phyloP scores from a whole-genome alignment of 2,329 filamentous ascomycete species.

The Botrytis tulipae region DNA sequence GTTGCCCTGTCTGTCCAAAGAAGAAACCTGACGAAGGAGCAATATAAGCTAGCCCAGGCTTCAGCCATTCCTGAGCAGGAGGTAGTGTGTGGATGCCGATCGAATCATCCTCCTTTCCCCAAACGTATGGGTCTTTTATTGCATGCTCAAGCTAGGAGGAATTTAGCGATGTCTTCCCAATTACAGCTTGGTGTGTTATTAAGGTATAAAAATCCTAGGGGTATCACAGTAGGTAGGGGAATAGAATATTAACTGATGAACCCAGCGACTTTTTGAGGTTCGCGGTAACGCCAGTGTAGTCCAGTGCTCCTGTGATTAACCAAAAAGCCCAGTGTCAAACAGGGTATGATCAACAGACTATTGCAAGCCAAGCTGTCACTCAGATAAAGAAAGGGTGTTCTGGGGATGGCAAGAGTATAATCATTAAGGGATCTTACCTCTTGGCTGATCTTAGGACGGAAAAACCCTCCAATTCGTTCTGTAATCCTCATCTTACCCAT shows the following conservation, averaged over 20 bases:
- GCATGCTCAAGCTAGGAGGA: slow-evolving; percentile 8
- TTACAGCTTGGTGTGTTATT: no score
- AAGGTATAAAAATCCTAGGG: neutral
- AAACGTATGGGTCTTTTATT: slow-evolving; percentile 6
- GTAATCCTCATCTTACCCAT: slow-evolving; percentile 72
- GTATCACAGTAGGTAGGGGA: no score
- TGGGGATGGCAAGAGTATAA: slow-evolving; percentile 36
- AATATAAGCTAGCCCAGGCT: slow-evolving; percentile 64
- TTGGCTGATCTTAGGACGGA: slow-evolving; percentile 67
- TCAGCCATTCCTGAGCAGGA: slow-evolving; percentile 52
- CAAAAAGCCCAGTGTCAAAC: neutral
- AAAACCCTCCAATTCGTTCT: slow-evolving; percentile 70
- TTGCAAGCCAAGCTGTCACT: slow-evolving; percentile 23
- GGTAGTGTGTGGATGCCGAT: slow-evolving; percentile 23
- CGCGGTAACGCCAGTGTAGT: no score
- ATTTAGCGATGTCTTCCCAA: neutral
- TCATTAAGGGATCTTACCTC: slow-evolving; percentile 52
- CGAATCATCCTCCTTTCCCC: neutral
- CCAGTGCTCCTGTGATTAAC: neutral
- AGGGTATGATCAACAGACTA: slow-evolving; percentile 10
- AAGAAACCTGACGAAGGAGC: slow-evolving; percentile 62
- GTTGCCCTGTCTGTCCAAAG: slow-evolving; percentile 53
- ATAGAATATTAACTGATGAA: neutral
- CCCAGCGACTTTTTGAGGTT: no score
- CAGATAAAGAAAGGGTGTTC: neutral